These are phyloP conservation scores for Paspalum vaginatum DNA, from an alignment of 176 grass and related monocot species.

Conservation along the genomic window DNA sequence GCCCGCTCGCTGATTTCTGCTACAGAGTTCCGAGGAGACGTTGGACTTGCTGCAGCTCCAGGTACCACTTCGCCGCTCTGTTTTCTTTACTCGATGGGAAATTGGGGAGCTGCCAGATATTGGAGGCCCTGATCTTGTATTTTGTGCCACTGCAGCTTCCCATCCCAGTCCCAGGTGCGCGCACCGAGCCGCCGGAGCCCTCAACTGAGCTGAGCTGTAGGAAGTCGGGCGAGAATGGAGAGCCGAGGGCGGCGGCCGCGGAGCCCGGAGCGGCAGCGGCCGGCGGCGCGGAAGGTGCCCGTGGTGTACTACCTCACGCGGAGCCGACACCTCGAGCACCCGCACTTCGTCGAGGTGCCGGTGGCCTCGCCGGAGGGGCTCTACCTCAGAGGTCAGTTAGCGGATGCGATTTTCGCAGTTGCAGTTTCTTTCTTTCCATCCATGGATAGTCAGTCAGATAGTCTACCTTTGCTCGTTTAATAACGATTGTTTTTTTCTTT, in stretches of 20 bases:
- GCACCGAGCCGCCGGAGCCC: background rate
- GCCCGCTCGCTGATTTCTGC: constrained; percentile 11
- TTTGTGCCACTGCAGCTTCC: constrained; percentile 41
- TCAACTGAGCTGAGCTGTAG: background rate
- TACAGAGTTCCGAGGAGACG: background rate
- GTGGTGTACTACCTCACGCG: constrained; percentile 97
- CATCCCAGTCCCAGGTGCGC: background rate
- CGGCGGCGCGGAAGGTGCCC: constrained; percentile 58
- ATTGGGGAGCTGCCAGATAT: background rate
- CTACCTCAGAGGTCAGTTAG: constrained; percentile 72
- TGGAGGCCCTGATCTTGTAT: constrained; percentile 34
- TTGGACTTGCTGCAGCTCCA: constrained; percentile 32
- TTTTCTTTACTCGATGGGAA: background rate
- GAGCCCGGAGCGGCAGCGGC: constrained; percentile 48
- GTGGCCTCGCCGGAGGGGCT: constrained; percentile 66
- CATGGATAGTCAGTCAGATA: background rate
- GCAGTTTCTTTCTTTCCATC: background rate
- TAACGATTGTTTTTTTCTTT: constrained; percentile 4
- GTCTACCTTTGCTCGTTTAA: background rate
- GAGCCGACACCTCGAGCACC: constrained; percentile 96
- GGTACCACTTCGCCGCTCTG: constrained; percentile 16
- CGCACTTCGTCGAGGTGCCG: constrained; percentile 97
- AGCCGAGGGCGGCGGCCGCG: constrained; percentile 44
- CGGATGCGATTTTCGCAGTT: background rate
- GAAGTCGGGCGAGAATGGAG: constrained; percentile 35